Percentiles rank a stretch among this genome's conserved stretches.
These are phyloP conservation scores for Laguncularia racemosa DNA, from an alignment of 345 rosid genomes.

Conservation along the genomic window DNA sequence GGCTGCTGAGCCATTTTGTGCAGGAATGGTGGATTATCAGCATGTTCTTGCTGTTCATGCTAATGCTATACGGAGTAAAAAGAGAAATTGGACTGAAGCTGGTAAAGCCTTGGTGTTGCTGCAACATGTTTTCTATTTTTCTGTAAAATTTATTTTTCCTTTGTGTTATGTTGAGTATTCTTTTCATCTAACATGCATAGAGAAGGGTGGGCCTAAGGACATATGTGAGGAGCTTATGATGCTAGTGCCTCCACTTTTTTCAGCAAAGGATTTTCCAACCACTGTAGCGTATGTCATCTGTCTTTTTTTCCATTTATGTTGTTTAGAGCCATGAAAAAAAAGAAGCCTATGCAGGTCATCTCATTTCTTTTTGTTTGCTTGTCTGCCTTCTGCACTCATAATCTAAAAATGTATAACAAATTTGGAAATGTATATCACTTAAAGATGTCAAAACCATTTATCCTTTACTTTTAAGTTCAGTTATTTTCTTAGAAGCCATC, in stretches of 20 bases:
- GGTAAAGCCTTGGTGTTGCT: slow-evolving; percentile 38
- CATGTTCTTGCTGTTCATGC: slow-evolving; percentile 89
- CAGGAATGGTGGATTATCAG: slow-evolving; percentile 96
- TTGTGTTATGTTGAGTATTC: not conserved
- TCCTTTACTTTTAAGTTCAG: no score
- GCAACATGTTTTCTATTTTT: not conserved
- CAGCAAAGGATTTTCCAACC: slow-evolving; percentile 74
- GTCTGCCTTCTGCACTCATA: no score
- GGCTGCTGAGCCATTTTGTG: slow-evolving; percentile 5
- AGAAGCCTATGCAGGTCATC: not conserved
- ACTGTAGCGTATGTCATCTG: slow-evolving; percentile 53
- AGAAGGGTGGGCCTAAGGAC: slow-evolving; percentile 47
- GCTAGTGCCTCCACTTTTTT: slow-evolving; percentile 70
- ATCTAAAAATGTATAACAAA: no score
- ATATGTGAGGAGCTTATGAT: slow-evolving; percentile 75
- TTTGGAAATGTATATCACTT: no score
- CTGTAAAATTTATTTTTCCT: not conserved
- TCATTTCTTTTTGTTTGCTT: no score
- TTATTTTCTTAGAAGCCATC: no score
- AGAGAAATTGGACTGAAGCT: slow-evolving; percentile 58
- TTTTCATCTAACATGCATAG: slow-evolving; percentile 20
- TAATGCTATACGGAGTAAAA: slow-evolving; percentile 50
- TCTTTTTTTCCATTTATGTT: slow-evolving; percentile 4
- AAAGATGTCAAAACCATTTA: no score
- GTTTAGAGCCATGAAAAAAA: not conserved